phyloP scores from a whole-genome alignment of 2,329 filamentous ascomycete species.

The Aspergillus neotritici region DNA sequence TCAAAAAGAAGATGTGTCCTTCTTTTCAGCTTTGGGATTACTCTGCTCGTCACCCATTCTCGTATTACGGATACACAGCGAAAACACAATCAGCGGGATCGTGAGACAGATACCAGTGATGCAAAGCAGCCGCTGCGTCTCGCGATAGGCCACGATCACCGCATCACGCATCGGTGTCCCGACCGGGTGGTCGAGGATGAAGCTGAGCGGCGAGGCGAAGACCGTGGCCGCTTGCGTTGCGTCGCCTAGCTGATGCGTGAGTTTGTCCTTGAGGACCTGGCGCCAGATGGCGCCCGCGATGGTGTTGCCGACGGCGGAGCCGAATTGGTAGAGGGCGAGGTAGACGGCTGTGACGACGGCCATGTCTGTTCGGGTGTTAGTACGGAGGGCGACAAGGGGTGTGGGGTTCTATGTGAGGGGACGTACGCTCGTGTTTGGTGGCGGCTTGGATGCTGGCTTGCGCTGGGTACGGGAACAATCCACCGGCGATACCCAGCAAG shows the following conservation, averaged over 20 bases:
- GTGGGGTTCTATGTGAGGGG: background rate
- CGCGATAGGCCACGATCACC: constrained; percentile 42
- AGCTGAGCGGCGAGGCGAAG: constrained; percentile 41
- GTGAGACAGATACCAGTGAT: constrained; percentile 48
- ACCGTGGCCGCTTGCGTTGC: constrained; percentile 35
- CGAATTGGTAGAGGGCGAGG: constrained; percentile 59
- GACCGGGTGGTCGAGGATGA: constrained; percentile 35
- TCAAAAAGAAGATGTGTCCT: too few relatives aligned
- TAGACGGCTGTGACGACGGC: constrained; percentile 61
- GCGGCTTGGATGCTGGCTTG: constrained; percentile 49
- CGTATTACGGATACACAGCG: constrained; percentile 44
- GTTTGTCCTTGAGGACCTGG: constrained; percentile 48
- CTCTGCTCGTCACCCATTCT: constrained; percentile 43
- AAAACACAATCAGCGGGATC: constrained; percentile 43
- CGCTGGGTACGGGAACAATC: constrained; percentile 54
- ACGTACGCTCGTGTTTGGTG: constrained; percentile 44
- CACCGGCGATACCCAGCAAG: constrained; percentile 58
- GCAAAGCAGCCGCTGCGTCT: constrained; percentile 45
- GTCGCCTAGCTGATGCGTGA: constrained; percentile 38
- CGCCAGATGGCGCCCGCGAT: constrained; percentile 60
- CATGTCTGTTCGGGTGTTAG: constrained; percentile 39
- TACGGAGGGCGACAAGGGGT: background rate
- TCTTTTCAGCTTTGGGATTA: background rate
- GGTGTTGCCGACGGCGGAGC: constrained; percentile 55
- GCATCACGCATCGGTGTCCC: constrained; percentile 42